phyloP scores from a whole-genome alignment of 805 yeast genomes.

The Yamadazyma scolyti region DNA sequence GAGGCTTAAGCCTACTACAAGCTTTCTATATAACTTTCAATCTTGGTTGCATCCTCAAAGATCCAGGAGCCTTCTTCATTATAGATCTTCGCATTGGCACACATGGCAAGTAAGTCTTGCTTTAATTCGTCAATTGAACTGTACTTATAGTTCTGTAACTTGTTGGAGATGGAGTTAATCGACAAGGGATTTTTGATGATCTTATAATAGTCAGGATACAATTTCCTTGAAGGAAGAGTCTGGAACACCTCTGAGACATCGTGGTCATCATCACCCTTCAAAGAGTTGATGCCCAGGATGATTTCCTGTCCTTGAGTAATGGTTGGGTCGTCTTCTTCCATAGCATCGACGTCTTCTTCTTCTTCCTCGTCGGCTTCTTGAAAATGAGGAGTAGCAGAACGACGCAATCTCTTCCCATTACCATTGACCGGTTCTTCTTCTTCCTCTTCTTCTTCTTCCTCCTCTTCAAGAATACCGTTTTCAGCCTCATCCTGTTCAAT shows the following conservation, averaged over 20 bases:
- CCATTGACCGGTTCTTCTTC: conserved; percentile 2
- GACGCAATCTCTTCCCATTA: conserved; percentile 15
- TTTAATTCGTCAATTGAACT: conserved; percentile 44
- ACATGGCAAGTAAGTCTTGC: conserved; percentile 63
- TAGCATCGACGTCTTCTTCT: conserved; percentile 14
- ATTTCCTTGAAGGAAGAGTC: conserved; percentile 64
- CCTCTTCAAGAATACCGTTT: conserved; percentile 10
- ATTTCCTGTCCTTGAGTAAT: conserved; percentile 28
- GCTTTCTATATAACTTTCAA: conserved; percentile 35
- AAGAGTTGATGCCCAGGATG: conserved; percentile 39
- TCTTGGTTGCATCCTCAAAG: conserved; percentile 51
- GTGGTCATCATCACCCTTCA: conserved; percentile 44
- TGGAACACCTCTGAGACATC: conserved; percentile 45
- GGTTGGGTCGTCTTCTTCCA: conserved; percentile 14
- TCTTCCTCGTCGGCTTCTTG: conserved; percentile 15
- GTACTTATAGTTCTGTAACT: conserved; percentile 35
- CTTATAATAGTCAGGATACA: conserved; percentile 83
- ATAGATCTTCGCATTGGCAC: conserved; percentile 66
- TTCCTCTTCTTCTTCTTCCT: conserved; percentile 8
- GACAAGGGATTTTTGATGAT: conserved; percentile 61
- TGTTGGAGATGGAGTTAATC: conserved; percentile 50
- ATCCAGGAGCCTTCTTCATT: conserved; percentile 70
- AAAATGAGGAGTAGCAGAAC: conserved; percentile 15
- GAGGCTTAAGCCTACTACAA: conserved; percentile 1
- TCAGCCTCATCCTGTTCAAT: conserved; percentile 19